Evolutionary conservation across 192 early-diverging fungal genomes (phyloP), one percentile per base, ranked within the genome.

Genomic region (Podila clonocystis): DNA sequence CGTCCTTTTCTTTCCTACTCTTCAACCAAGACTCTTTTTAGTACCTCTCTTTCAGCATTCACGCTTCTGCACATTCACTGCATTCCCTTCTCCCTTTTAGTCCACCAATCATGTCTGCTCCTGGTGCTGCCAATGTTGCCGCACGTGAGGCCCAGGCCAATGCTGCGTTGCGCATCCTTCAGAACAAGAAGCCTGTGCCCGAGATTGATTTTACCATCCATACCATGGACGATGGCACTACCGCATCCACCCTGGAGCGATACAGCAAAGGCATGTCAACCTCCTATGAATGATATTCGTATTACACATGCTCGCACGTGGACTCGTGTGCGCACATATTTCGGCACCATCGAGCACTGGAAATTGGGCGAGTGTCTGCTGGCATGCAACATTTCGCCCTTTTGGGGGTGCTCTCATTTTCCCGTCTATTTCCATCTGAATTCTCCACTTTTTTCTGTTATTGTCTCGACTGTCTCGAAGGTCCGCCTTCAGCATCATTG

Each of bases 141-240:
- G 57, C 76, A 45, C 50, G 70, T 50, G 76, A 79, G 70, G 76
- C 76, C 6, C 76, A 82, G 65, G 74, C 80, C 20, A 65, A 67
- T 29, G 75, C 73, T 30, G 71, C 80, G 29, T 75, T 85, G 50
- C 72, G 73, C 58, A 87, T 70, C 68, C 36, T 82, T 26, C 73
- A 77, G 50, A 64, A 85, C 61, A 85, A 82, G 58, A 88, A 84
- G 70, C 73, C 76, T 15, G 72, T 89, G 11, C 89, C 89, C 31
- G 85, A 85, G 63, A 93, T 94, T 64, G 94, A 95, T 84, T 94
- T 95, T 77, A 91, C 93, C 15, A 85, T 94, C 55, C 91, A 95
- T 67, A 91, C 85, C 62, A 83, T 87, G 70, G 94, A 94, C 48
- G 90, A 91, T 76, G 93, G 93, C 59, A 85, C 87, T 33, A 86